phyloP scores from a whole-genome alignment of 345 rosid species.

The Lepidium sativum region DNA sequence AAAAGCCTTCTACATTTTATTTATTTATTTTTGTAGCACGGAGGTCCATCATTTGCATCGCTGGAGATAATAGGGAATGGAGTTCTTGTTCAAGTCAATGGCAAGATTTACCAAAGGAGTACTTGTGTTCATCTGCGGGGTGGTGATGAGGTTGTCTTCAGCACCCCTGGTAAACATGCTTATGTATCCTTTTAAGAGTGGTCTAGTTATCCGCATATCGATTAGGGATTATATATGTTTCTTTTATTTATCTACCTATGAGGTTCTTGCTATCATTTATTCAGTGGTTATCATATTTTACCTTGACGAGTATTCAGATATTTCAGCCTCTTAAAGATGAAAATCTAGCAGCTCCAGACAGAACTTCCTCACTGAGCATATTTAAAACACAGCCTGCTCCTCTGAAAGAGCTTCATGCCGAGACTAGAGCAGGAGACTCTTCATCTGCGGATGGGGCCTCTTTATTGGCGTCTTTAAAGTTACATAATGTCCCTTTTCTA shows the following conservation, averaged over 20 bases:
- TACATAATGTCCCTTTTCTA: constrained; percentile 41
- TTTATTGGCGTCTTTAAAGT: constrained; percentile 65
- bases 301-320: constrained; percentile 58
- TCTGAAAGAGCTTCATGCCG: constrained; percentile 59
- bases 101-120: constrained; percentile 41
- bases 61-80: constrained; percentile 73
- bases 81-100: constrained; percentile 80
- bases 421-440: constrained; percentile 75
- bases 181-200: constrained; percentile 70
- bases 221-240: background rate
- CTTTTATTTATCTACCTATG: background rate
- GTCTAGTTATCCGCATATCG: background rate
- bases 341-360: constrained; percentile 45
- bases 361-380: constrained; percentile 58
- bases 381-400: constrained; percentile 70
- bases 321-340: constrained; percentile 74
- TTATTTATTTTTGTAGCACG: constrained; percentile 39
- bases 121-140: constrained; percentile 47
- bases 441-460: constrained; percentile 74
- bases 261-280: background rate
- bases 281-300: constrained; percentile 3
- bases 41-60: constrained; percentile 51
- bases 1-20: background rate
- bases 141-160: constrained; percentile 90
- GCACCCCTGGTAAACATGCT: constrained; percentile 65